Evolutionary conservation across 1,139 yeast species (phyloP).

Genomic region (Yamadazyma kanchanaburiensis): DNA sequence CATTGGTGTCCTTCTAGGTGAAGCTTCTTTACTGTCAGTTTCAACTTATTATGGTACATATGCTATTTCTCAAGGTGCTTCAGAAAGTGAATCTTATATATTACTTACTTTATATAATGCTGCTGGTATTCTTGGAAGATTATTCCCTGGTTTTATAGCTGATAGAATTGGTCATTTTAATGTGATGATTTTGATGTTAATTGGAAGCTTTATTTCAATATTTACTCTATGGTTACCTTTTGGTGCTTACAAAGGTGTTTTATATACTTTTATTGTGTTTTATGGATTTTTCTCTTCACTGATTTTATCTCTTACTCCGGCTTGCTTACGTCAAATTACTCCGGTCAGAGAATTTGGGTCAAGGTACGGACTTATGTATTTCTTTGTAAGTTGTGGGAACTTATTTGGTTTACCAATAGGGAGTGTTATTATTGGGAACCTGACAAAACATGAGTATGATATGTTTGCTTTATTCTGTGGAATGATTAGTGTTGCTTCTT

Average conservation of each 20-base stretch:
- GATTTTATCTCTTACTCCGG: conserved; percentile 33
- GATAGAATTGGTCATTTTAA: conserved; percentile 39
- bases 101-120: conserved; percentile 39
- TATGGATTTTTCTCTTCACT: conserved; percentile 34
- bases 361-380: conserved; percentile 37
- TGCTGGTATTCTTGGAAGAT: conserved; percentile 36
- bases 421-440: conserved; percentile 36
- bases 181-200: conserved; percentile 34
- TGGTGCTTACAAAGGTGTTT: conserved; percentile 25
- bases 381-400: conserved; percentile 37
- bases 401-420: conserved; percentile 44
- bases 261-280: conserved; percentile 21
- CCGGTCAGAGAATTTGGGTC: conserved; percentile 32
- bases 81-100: conserved; percentile 33
- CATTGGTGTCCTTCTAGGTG: conserved; percentile 46
- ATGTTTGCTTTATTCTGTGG: conserved; percentile 37
- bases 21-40: conserved; percentile 51
- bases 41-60: conserved; percentile 44
- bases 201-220: conserved; percentile 28
- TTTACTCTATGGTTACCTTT: conserved; percentile 38
- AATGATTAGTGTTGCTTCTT: conserved; percentile 23
- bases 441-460: conserved; percentile 25
- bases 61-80: conserved; percentile 38
- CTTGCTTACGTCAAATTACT: conserved; percentile 38
- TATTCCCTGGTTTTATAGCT: conserved; percentile 34